Evolutionary conservation across 441 rosid species (phyloP).

Genomic region (Omphalea diandra): DNA sequence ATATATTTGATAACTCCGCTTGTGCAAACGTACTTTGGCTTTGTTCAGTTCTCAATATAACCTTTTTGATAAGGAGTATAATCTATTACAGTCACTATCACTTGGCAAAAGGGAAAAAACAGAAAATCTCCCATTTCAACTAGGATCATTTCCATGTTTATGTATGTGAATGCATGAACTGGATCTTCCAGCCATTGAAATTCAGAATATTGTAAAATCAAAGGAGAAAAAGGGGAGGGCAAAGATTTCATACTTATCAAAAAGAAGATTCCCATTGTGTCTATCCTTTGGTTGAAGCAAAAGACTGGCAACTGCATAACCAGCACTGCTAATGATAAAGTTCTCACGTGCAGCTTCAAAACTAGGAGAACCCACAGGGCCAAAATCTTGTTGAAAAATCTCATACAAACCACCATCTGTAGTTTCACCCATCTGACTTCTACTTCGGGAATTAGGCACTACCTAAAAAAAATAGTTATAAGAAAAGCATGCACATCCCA

Average conservation of each 20-base stretch:
- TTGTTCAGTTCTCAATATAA: no score
- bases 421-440: constrained; percentile 99
- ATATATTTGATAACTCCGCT: no score
- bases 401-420: constrained; percentile 97
- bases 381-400: constrained; percentile 95
- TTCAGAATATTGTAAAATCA: constrained; percentile 4
- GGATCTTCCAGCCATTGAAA: neutral
- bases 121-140: no score
- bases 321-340: constrained; percentile 95
- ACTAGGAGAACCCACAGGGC: constrained; percentile 82
- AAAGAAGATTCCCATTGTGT: constrained; percentile 98
- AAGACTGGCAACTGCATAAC: constrained; percentile 97
- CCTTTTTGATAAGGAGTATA: no score
- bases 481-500: neutral
- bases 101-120: no score
- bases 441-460: constrained; percentile 89
- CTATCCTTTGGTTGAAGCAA: constrained; percentile 98
- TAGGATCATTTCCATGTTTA: neutral
- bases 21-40: no score
- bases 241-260: constrained; percentile 59
- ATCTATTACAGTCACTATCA: no score
- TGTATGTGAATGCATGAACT: neutral
- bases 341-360: constrained; percentile 96
- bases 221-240: constrained; percentile 5
- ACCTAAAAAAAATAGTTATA: constrained; percentile 43